Evolutionary conservation across 345 rosid genomes (phyloP).

Genomic region (Brassica carinata): DNA sequence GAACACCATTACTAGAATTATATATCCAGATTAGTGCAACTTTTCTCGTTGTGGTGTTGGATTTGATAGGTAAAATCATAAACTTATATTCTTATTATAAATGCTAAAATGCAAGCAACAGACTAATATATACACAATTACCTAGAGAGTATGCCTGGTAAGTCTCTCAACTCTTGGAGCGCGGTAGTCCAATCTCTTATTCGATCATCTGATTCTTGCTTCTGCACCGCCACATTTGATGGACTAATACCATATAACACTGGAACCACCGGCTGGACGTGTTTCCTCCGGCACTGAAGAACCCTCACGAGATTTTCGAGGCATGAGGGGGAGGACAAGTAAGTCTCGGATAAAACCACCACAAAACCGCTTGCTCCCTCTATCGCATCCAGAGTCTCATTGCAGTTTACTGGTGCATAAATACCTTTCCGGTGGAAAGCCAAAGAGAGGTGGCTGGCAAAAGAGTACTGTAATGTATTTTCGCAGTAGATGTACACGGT

Average conservation of each 20-base stretch:
- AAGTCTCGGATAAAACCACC: slow-evolving; percentile 2
- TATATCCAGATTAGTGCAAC: not conserved
- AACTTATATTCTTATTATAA: not conserved
- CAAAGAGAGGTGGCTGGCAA: not conserved
- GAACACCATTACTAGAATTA: not conserved
- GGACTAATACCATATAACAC: slow-evolving; percentile 24
- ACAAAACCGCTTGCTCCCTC: not conserved
- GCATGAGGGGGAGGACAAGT: not conserved
- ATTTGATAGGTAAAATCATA: not conserved
- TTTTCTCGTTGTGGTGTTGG: not conserved
- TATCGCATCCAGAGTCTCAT: not conserved
- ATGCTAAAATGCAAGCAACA: not conserved
- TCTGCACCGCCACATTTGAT: not conserved
- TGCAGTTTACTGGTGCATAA: not conserved
- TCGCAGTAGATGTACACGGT: not conserved
- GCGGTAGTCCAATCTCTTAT: slow-evolving; percentile 1
- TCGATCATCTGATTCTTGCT: not conserved
- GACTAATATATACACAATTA: not conserved
- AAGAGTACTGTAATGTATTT: not conserved
- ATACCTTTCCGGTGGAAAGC: not conserved
- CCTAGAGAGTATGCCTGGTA: not conserved
- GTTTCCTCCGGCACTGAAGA: not conserved
- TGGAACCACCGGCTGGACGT: not conserved
- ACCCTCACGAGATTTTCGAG: not conserved
- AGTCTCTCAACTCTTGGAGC: not conserved